These are phyloP conservation scores for Lyophyllum decastes DNA, from an alignment of 768 basidiomycete species.

Conservation along the genomic window DNA sequence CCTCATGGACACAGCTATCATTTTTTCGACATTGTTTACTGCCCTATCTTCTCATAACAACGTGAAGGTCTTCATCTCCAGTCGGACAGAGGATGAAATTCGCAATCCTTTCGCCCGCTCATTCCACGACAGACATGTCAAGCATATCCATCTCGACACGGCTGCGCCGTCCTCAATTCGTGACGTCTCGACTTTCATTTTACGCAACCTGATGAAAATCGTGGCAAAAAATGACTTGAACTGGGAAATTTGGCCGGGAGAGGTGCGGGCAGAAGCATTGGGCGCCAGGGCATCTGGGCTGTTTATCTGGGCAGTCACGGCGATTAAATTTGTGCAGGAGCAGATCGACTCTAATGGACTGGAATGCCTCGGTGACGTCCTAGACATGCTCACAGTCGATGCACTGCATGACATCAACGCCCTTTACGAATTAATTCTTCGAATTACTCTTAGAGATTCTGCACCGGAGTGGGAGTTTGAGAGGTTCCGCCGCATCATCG, in stretches of 20 bases:
- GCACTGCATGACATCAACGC: conserved; percentile 13
- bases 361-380: conserved; percentile 12
- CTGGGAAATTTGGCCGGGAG: conserved; percentile 13
- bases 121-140: conserved; percentile 2
- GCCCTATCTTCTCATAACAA: conserved; percentile 1
- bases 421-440: conserved; percentile 11
- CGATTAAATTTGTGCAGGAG: conserved; percentile 2
- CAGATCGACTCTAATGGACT: conserved; percentile 1
- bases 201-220: conserved; percentile 1
- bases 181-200: conserved; percentile 10
- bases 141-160: conserved; percentile 14
- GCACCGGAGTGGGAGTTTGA: conserved; percentile 12
- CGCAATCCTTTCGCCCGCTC: conserved; percentile 5
- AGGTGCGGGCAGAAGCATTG: conserved; percentile 4
- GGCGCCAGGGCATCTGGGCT: conserved; percentile 10
- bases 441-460: not conserved
- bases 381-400: conserved; percentile 7
- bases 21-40: conserved; percentile 8
- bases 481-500: conserved; percentile 17
- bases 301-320: conserved; percentile 22
- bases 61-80: conserved; percentile 15
- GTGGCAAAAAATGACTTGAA: conserved; percentile 4
- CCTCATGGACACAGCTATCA: conserved; percentile 4
- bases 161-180: conserved; percentile 3
- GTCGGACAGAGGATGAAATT: conserved; percentile 16